Percentiles rank a stretch among this genome's conserved stretches.
phyloP scores from a whole-genome alignment of 1,139 yeast species.

The Candida smagusa region DNA sequence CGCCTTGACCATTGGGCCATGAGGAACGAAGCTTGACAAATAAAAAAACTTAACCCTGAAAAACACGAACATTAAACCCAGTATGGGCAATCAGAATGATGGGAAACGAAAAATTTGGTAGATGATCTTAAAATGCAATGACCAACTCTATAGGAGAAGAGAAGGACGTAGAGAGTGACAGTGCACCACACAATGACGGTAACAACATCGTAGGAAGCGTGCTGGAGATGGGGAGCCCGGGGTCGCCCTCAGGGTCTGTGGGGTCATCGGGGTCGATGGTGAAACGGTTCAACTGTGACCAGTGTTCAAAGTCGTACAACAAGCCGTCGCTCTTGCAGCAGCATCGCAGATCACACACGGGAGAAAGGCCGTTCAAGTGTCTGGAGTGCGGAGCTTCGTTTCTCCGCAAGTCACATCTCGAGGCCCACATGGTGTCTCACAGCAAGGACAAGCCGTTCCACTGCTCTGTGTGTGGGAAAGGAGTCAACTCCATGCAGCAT shows the following conservation, averaged over 20 bases:
- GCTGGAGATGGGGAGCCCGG: background rate
- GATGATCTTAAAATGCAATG: background rate
- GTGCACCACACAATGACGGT: background rate
- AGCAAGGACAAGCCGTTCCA: conserved; percentile 62
- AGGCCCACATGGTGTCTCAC: conserved; percentile 70
- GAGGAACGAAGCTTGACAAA: conserved; percentile 45
- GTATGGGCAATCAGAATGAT: background rate
- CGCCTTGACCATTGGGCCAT: conserved; percentile 59
- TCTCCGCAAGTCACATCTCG: conserved; percentile 73
- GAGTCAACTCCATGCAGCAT: conserved; percentile 80
- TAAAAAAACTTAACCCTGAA: background rate
- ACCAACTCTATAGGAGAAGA: background rate
- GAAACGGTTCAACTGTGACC: conserved; percentile 61
- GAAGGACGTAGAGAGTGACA: background rate
- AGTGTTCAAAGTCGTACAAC: conserved; percentile 73
- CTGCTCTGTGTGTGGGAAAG: conserved; percentile 78
- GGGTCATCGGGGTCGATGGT: conserved; percentile 26
- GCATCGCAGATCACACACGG: conserved; percentile 75
- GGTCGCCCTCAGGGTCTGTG: background rate
- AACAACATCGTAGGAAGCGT: background rate
- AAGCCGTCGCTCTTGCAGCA: conserved; percentile 83
- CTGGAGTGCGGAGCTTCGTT: conserved; percentile 63
- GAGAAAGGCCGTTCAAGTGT: conserved; percentile 76
- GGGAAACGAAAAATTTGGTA: background rate
- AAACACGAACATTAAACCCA: background rate